Conservation (phyloP, 768 basidiomycete genomes). For the Coprinopsis strossmayeri region DNA sequence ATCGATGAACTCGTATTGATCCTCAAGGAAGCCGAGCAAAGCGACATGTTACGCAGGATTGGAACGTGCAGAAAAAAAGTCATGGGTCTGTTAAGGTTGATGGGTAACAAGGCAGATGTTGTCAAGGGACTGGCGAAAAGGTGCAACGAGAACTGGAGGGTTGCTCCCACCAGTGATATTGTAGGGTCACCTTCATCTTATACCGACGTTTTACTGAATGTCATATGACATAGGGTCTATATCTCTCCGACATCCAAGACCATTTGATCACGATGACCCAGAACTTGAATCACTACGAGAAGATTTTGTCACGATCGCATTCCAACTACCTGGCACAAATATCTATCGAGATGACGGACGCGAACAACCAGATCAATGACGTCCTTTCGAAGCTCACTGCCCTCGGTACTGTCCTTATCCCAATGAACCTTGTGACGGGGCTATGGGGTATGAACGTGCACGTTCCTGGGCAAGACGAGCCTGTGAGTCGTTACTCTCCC, state of each 20-base stretch:
- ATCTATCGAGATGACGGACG: constrained; percentile 99
- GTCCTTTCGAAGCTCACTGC: constrained; percentile 96
- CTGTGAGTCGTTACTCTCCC: constrained; percentile 23
- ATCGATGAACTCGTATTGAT: constrained; percentile 98
- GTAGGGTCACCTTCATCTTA: constrained; percentile 32
- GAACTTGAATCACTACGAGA: constrained; percentile 99
- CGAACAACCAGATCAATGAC: constrained; percentile 99
- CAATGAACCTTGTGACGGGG: constrained; percentile 95
- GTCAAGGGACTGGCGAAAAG: constrained; percentile 98
- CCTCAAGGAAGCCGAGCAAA: constrained; percentile 91
- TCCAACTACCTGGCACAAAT: constrained; percentile 99
- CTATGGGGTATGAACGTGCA: constrained; percentile 99
- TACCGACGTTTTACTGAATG: not conserved
- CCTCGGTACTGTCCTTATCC: constrained; percentile 94
- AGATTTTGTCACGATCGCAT: constrained; percentile 96
- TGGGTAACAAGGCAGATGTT: constrained; percentile 99
- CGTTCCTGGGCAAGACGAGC: constrained; percentile 77
- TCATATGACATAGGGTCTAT: constrained; percentile 76
- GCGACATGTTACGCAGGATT: constrained; percentile 95
- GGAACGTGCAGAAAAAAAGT: constrained; percentile 99
- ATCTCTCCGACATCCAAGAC: constrained; percentile 95
- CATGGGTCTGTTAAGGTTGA: constrained; percentile 91
- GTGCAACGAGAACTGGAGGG: constrained; percentile 98
- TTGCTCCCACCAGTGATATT: constrained; percentile 96
- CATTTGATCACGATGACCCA: constrained; percentile 99